phyloP scores from a whole-genome alignment of 192 early-diverging fungal genomes.

The Nowakowskiella sp. region DNA sequence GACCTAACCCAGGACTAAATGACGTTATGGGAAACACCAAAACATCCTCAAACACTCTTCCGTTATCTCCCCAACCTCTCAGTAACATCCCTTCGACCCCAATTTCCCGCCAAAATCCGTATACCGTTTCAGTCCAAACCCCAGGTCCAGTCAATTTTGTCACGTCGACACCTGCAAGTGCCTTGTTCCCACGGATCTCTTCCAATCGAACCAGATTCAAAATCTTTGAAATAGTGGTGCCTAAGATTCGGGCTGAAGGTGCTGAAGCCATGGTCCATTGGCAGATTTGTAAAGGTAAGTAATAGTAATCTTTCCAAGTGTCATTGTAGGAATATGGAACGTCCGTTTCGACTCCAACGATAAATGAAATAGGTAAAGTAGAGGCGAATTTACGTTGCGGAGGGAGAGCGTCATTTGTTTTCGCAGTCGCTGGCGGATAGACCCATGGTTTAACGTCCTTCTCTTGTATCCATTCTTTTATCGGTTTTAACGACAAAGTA shows the following conservation, averaged over 20 bases:
- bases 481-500: background rate
- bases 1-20: background rate
- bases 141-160: background rate
- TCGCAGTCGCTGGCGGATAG: background rate
- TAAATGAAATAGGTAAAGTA: background rate
- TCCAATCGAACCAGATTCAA: no score
- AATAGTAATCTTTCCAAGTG: background rate
- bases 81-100: background rate
- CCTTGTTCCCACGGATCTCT: no score
- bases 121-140: background rate
- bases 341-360: background rate
- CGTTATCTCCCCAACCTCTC: background rate
- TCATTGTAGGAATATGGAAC: background rate
- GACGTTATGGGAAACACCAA: background rate
- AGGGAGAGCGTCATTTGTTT: no score
- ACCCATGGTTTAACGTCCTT: background rate
- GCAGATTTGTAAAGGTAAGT: background rate
- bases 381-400: background rate
- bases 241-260: background rate
- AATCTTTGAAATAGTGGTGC: background rate
- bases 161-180: background rate
- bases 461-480: background rate
- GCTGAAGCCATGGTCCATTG: background rate
- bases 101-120: background rate
- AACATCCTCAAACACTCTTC: background rate